Evolutionary conservation across 257 asterid genomes (phyloP).

Genomic region (Solanum rostratum): DNA sequence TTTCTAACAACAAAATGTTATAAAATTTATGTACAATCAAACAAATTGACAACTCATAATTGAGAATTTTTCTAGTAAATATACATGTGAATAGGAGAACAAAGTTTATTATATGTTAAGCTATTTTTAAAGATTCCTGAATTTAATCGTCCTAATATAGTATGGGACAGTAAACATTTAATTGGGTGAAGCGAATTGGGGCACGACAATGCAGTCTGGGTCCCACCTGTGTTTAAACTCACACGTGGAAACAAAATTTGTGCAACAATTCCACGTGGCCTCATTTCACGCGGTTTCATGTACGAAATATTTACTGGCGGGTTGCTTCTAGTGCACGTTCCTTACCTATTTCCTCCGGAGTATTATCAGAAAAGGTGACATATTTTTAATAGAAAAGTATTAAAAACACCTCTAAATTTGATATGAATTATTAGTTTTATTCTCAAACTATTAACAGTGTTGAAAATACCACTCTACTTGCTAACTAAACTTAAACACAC

Average conservation of each 20-base stretch:
- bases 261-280: neutral
- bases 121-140: neutral
- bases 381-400: too few species aligned
- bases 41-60: neutral
- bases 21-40: neutral
- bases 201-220: neutral
- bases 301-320: neutral
- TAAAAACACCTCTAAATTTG: too few species aligned
- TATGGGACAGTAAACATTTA: neutral
- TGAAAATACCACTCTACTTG: too few species aligned
- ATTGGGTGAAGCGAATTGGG: neutral
- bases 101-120: neutral
- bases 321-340: neutral
- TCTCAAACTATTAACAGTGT: too few species aligned
- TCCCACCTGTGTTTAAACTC: neutral
- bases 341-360: neutral
- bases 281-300: neutral
- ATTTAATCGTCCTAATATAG: neutral
- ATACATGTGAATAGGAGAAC: neutral
- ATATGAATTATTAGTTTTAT: too few species aligned
- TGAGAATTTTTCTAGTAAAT: neutral
- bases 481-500: too few species aligned
- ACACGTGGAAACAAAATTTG: neutral
- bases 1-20: neutral
- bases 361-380: too few species aligned